Percentiles rank a stretch among this genome's conserved stretches.
Conservation (phyloP, 495 filamentous ascomycete species). For the Hypoxylon fragiforme region DNA sequence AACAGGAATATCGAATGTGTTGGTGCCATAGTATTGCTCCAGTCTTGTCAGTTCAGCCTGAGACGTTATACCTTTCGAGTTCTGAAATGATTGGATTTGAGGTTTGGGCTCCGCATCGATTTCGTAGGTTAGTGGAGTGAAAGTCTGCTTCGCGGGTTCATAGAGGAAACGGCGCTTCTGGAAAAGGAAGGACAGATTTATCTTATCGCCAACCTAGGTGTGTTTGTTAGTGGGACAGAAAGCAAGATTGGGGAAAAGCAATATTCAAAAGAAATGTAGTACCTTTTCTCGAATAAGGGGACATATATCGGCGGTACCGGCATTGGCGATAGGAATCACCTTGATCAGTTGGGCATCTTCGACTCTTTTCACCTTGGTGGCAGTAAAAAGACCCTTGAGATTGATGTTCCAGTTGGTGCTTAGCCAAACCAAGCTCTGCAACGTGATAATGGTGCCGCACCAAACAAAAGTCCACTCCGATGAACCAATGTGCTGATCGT, state of each 20-base stretch:
- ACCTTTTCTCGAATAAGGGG: constrained; percentile 72
- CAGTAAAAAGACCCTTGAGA: constrained; percentile 78
- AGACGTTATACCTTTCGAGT: constrained; percentile 69
- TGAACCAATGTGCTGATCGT: constrained; percentile 83
- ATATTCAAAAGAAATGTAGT: constrained; percentile 21
- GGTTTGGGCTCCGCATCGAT: constrained; percentile 86
- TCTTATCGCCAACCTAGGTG: constrained; percentile 65
- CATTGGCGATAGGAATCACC: constrained; percentile 87
- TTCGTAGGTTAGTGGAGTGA: constrained; percentile 80
- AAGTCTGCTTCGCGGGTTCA: constrained; percentile 65
- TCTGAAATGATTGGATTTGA: constrained; percentile 73
- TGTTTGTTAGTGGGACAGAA: constrained; percentile 10
- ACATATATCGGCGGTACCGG: constrained; percentile 89
- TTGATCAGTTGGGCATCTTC: constrained; percentile 86
- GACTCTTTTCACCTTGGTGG: constrained; percentile 69
- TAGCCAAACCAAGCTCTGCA: constrained; percentile 89
- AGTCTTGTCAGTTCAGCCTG: constrained; percentile 74
- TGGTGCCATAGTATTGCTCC: constrained; percentile 91
- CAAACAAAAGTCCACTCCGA: constrained; percentile 98
- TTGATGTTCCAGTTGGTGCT: constrained; percentile 97
- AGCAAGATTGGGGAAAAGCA: not conserved
- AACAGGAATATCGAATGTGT: constrained; percentile 97
- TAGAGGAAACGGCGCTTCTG: constrained; percentile 97
- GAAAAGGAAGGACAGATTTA: constrained; percentile 88
- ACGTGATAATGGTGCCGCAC: constrained; percentile 80